These are phyloP conservation scores for Ehretia macrophylla DNA, from an alignment of 257 asterid species.

Conservation along the genomic window DNA sequence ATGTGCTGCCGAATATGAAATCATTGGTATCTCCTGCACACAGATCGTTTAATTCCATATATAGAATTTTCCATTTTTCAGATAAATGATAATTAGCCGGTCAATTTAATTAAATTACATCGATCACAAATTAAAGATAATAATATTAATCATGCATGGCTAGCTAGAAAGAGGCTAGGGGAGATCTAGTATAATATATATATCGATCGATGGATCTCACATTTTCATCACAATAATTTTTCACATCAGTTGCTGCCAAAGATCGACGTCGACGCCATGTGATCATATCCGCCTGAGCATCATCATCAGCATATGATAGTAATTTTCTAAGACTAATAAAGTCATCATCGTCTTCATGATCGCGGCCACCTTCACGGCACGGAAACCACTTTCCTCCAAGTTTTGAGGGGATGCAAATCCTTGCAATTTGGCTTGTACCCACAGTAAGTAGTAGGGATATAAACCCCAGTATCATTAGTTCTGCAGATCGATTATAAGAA, in stretches of 20 bases:
- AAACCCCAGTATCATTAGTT: constrained; percentile 62
- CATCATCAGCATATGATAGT: constrained; percentile 6
- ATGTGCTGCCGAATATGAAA: constrained; percentile 15
- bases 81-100: too few relatives aligned
- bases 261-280: constrained; percentile 5
- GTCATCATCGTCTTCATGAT: neutral
- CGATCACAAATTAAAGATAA: too few relatives aligned
- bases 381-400: constrained; percentile 59
- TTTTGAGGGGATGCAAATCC: constrained; percentile 43
- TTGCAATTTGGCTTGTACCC: constrained; percentile 37
- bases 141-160: too few relatives aligned
- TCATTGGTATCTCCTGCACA: constrained; percentile 15
- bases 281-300: neutral
- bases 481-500: constrained; percentile 13
- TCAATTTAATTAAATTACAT: too few relatives aligned
- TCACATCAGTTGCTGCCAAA: neutral
- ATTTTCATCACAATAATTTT: neutral
- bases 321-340: constrained; percentile 9
- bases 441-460: constrained; percentile 59
- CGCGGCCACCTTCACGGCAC: constrained; percentile 15
- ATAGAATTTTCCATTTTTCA: too few relatives aligned
- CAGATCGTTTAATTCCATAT: too few relatives aligned
- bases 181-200: too few relatives aligned
- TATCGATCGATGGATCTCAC: too few relatives aligned
- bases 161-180: too few relatives aligned